These are phyloP conservation scores for Quercus rubra DNA, from an alignment of 306 rosid species.

Conservation along the genomic window DNA sequence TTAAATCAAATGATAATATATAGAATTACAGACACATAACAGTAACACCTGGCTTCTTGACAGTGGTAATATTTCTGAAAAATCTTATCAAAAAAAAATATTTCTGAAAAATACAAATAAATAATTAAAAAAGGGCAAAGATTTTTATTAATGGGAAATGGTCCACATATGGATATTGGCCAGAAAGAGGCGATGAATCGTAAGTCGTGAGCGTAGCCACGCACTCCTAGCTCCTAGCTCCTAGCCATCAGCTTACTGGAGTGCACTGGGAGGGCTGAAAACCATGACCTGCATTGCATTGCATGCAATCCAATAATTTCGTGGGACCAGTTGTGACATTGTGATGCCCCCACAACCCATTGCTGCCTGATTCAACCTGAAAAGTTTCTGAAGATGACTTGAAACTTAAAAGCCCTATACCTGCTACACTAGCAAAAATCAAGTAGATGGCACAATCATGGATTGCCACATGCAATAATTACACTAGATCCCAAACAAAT, in stretches of 20 bases:
- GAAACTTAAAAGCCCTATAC: slow-evolving; percentile 34
- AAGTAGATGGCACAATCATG: no score
- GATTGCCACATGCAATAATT: no score
- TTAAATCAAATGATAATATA: no score
- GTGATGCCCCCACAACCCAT: not conserved
- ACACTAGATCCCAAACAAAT: no score
- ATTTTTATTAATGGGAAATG: not conserved
- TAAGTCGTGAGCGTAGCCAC: not conserved
- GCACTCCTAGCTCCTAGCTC: not conserved
- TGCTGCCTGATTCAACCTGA: not conserved
- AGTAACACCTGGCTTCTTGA: no score
- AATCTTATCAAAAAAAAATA: no score
- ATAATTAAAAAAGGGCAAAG: not conserved
- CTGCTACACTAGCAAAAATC: slow-evolving; percentile 33
- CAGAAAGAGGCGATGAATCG: not conserved
- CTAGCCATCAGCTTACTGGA: not conserved
- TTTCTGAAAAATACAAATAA: not conserved
- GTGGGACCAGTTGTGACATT: slow-evolving; percentile 19
- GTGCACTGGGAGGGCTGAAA: not conserved
- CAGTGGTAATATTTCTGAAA: no score
- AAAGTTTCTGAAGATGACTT: slow-evolving; percentile 27
- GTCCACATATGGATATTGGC: not conserved
- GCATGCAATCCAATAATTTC: slow-evolving; percentile 26
- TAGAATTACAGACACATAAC: no score
- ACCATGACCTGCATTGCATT: not conserved